Base-by-base conservation (phyloP, 139 green algal genomes). In the Chlamydomonas urium region DNA sequence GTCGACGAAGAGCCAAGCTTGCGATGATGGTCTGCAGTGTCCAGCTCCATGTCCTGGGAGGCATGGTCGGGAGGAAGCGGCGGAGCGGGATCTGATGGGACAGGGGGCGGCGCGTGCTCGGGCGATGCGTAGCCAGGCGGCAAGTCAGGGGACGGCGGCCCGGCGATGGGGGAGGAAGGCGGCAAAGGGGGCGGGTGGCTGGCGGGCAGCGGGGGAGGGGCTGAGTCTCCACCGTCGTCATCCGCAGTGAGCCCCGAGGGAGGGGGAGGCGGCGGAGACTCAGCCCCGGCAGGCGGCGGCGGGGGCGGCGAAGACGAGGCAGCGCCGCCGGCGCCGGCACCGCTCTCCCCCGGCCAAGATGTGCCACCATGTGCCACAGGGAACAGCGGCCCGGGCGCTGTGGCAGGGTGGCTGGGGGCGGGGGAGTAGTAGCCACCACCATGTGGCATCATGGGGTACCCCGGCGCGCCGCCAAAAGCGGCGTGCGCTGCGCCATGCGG, bases 41-140 rank as follows among this genome's bases (percentile, higher is more conserved):
- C 65, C 21, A 72, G 31, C 21, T 72, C 37, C 65, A 72, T 72
- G 65, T 72, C 65, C n/a, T n/a, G n/a, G n/a, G n/a, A n/a, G n/a
- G n/a, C n/a, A n/a, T n/a, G n/a, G n/a, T n/a, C n/a, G n/a, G n/a
- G n/a, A n/a, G n/a, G n/a, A n/a, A n/a, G n/a, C n/a, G n/a, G n/a
- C n/a, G n/a, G n/a, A n/a, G n/a, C n/a, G n/a, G n/a, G n/a, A n/a
- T n/a, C n/a, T n/a, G n/a, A n/a, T n/a, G n/a, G n/a, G n/a, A n/a
- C n/a, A n/a, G n/a, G n/a, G n/a, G n/a, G n/a, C n/a, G n/a, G n/a
- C n/a, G n/a, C n/a, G n/a, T n/a, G n/a, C n/a, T n/a, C n/a, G n/a
- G n/a, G n/a, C n/a, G n/a, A n/a, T n/a, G n/a, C n/a, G n/a, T n/a
- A n/a, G 23, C 4, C 36, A 23, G 62, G 36, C 42, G 62, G 62